These are phyloP conservation scores for Fallopia convolvulus DNA, from an alignment of 148 eudicot genomes.

Conservation along the genomic window DNA sequence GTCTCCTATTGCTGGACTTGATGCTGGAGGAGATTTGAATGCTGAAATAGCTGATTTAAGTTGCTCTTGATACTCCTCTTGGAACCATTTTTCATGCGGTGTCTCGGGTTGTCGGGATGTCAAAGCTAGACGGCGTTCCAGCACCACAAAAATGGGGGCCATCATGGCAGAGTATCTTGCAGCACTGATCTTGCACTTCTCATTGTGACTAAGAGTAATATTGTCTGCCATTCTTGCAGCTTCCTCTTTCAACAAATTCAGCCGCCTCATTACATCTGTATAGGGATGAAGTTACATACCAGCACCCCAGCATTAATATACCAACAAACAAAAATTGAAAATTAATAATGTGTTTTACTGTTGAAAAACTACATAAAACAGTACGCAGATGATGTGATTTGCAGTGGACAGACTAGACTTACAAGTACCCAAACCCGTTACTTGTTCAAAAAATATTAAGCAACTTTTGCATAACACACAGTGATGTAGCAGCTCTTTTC, in stretches of 20 bases:
- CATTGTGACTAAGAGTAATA: constrained; percentile 68
- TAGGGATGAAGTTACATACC: constrained; percentile 10
- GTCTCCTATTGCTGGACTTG: constrained; percentile 71
- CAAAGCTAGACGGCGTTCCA: constrained; percentile 90
- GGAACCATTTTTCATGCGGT: constrained; percentile 95
- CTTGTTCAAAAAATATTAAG: neutral
- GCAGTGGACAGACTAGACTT: neutral
- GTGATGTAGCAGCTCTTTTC: neutral
- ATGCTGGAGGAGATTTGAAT: constrained; percentile 72
- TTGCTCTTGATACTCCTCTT: constrained; percentile 64
- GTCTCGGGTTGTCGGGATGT: constrained; percentile 83
- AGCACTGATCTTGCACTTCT: constrained; percentile 87
- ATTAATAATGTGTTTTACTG: neutral
- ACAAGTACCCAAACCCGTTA: constrained; percentile 1
- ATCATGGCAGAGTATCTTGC: constrained; percentile 98
- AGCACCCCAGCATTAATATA: neutral
- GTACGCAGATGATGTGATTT: neutral
- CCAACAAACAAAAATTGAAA: neutral
- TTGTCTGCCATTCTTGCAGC: constrained; percentile 79
- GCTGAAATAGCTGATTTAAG: constrained; percentile 60
- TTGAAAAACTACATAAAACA: neutral
- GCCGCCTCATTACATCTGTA: constrained; percentile 85
- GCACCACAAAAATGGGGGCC: constrained; percentile 90
- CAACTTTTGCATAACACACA: neutral
- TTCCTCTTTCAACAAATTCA: constrained; percentile 92